Percentiles rank a stretch among this genome's conserved stretches.
These are phyloP conservation scores for Cordyceps militaris DNA, from an alignment of 2,329 filamentous ascomycete genomes.

Conservation along the genomic window DNA sequence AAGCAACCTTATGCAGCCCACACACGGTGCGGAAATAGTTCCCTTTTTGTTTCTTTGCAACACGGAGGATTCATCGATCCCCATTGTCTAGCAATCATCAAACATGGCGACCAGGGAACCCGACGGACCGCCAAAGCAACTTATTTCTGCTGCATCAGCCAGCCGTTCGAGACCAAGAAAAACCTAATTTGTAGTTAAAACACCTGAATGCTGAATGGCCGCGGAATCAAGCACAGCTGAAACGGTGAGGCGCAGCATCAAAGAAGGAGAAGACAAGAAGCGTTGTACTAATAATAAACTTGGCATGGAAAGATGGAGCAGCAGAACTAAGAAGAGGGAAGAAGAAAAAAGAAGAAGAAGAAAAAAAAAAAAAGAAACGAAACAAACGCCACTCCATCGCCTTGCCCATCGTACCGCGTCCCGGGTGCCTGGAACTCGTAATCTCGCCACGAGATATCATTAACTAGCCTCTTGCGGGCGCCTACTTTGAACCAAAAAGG, in stretches of 20 bases:
- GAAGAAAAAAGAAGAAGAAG: neutral
- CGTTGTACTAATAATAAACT: too few relatives aligned
- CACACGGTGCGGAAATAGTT: neutral
- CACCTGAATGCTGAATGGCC: too few relatives aligned
- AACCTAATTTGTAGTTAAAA: too few relatives aligned
- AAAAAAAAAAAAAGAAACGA: neutral
- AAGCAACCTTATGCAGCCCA: neutral
- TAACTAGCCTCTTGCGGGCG: neutral
- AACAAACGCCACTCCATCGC: neutral
- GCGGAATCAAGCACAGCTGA: neutral
- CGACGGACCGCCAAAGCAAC: neutral
- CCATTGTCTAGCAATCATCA: conserved; percentile 9
- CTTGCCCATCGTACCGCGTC: neutral
- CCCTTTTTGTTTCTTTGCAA: too few relatives aligned
- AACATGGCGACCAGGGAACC: neutral
- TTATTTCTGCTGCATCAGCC: neutral
- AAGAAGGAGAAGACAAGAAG: too few relatives aligned
- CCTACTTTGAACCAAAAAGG: neutral
- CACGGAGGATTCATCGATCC: neutral
- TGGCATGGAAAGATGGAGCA: too few relatives aligned
- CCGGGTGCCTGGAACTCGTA: neutral
- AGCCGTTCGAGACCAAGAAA: neutral
- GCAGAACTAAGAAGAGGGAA: neutral
- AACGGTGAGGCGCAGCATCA: too few relatives aligned
- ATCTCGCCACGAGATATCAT: neutral